Percentiles rank a stretch among this genome's conserved stretches.
These are phyloP conservation scores for Malus hybrid DNA, from an alignment of 331 rosid genomes.

Conservation along the genomic window DNA sequence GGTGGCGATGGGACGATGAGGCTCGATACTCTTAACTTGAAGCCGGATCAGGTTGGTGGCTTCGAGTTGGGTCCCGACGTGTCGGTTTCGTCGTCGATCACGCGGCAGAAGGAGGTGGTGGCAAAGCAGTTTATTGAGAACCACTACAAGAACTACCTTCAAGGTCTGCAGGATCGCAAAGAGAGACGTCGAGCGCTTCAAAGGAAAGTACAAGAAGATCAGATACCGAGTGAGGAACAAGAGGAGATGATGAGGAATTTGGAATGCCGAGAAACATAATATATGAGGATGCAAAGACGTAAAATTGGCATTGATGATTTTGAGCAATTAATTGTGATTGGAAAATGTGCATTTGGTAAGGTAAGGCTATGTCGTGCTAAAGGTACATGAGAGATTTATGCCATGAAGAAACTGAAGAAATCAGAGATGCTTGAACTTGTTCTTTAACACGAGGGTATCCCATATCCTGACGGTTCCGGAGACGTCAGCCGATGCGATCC, in stretches of 20 bases:
- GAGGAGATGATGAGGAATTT: conserved; percentile 89
- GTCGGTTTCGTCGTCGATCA: conserved; percentile 85
- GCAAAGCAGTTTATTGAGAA: conserved; percentile 96
- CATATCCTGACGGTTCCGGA: conserved; percentile 86
- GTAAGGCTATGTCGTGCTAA: conserved; percentile 85
- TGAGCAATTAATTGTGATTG: conserved; percentile 81
- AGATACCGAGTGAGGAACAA: conserved; percentile 72
- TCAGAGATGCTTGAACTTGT: conserved; percentile 91
- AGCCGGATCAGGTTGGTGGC: conserved; percentile 56
- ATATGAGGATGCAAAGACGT: conserved; percentile 88
- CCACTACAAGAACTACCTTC: conserved; percentile 89
- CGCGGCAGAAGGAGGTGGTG: conserved; percentile 85
- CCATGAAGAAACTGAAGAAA: conserved; percentile 95
- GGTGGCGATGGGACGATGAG: conserved; percentile 44
- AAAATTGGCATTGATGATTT: conserved; percentile 94
- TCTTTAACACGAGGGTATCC: conserved; percentile 90
- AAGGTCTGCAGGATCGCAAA: conserved; percentile 90
- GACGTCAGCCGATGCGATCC: conserved; percentile 90
- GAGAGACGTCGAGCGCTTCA: conserved; percentile 85
- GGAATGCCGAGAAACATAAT: conserved; percentile 86
- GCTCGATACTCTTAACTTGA: conserved; percentile 69
- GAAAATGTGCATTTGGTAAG: conserved; percentile 98
- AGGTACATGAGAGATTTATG: conserved; percentile 73
- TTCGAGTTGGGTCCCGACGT: conserved; percentile 65
- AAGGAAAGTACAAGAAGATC: conserved; percentile 75